Evolutionary conservation across 371 early-diverging fungal genomes (phyloP), one percentile per base, ranked within the genome.

Genomic region (Mortierella sp.): DNA sequence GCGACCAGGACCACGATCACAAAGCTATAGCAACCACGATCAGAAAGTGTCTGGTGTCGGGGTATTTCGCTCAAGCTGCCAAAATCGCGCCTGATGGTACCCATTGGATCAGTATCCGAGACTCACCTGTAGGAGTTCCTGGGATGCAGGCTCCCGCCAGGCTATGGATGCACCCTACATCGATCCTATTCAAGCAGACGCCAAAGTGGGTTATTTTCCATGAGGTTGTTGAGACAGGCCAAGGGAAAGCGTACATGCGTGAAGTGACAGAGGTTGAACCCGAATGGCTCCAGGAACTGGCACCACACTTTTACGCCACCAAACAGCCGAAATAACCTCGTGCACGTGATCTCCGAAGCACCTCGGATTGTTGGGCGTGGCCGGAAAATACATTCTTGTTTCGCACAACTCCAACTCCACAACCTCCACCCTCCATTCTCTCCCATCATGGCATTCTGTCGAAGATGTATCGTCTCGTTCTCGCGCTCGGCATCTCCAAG

Each of bases 161-260:
- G 25, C 66, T 89, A 8, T 72, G 84, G 62, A 83, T 94, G 28
- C 95, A 95, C 76, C 93, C 92, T 2, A 85, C 87, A 2, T 92
- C 92, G 0, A 89, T 91, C 7, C 69, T 94, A 16, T 93, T 91
- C 74, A 88, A 88, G 51, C 84, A 91, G 49, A 82, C 86, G 19
- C 92, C 93, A 2, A 80, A 86, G 55, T 93, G 86, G 78, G 91
- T 95, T n/a, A 84, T 94, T 0, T 95, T 90, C 66, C 89, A 91
- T 63, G 93, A 94, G 82, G 82, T 93, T 0, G 83, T 91, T 0
- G 90, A 91, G 70, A 93, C 93, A 8, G 88, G 86, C 3, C 68
- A 74, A 16, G 69, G 65, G 24, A 88, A 90, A 65, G 86, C 88
- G 2, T 93, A 87, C 66, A 92, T 93, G 87, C 82, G 90, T 10